Base-by-base conservation (phyloP, 768 basidiomycete species). In the Rhodotorula graminis region DNA sequence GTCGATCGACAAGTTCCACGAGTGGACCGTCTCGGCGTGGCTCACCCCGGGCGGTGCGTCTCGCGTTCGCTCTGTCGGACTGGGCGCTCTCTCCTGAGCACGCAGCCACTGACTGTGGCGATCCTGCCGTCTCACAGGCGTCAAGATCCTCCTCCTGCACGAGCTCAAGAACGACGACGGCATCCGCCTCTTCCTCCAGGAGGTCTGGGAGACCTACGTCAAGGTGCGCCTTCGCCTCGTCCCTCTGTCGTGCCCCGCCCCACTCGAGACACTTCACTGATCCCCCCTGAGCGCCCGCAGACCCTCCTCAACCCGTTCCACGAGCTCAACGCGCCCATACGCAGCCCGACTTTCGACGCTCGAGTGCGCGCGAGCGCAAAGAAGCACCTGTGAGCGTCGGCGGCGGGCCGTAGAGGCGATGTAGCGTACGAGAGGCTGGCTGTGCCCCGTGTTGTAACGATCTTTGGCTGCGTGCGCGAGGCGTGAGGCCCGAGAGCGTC, bases 161-260 rank as follows among this genome's bases (percentile, higher is more conserved):
- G 96, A 98, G 81, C 85, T 85, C 15, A 95, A 92, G 85, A 97
- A 96, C 82, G 95, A 99, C 82, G 96, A 98, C 62, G 94, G 95
- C 10, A 97, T 98, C 81, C 87, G 89, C 64, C 81, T 85, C 66
- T 99, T 99, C 84, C 90, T 99, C 79, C 87, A 87, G 78, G 96
- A 98, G 16, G 89, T 95, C 42, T 99, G 96, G 95, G 96, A 99
- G 84, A 78, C 90, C 77, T 98, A 95, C 82, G 87, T 95, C 61
- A 99, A 99, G 89, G 96, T 93, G 75, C 75, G 85, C 37, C 37
- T 37, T 31, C 33, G 21, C 8, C 21, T 10, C 64, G 44, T 23
- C 29, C 6, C 42, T 19, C 59, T 6, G 1, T 19, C 40, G 27
- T 1, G 25, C n/a, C 42, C 37, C 49, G 19, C 42, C 31, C 33